Conservation (phyloP, 495 filamentous ascomycete genomes). For the Neurospora sublineolata region DNA sequence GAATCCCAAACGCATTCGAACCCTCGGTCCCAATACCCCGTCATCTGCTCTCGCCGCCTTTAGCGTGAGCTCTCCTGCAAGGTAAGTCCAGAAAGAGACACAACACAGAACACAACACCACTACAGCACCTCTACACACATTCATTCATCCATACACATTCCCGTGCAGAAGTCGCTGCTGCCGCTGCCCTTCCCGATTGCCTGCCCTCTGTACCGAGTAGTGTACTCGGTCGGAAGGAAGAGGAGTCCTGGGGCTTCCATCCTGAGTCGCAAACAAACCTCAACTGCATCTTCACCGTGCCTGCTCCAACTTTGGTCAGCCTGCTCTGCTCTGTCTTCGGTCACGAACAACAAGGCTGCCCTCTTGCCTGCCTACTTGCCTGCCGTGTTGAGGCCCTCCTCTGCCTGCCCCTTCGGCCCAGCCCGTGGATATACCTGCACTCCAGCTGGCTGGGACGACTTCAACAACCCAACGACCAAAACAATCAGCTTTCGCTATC, state of each 20-base stretch:
- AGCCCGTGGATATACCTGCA: not conserved
- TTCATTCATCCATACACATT: not conserved
- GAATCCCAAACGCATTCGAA: not conserved
- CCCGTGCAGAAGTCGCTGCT: not conserved
- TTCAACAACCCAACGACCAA: not conserved
- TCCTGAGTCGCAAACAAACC: not conserved
- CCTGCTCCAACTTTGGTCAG: not conserved
- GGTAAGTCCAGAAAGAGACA: not conserved
- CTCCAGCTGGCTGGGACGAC: not conserved
- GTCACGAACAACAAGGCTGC: not conserved
- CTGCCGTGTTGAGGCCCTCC: not conserved
- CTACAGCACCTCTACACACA: no score
- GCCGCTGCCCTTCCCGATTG: not conserved
- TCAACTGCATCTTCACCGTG: not conserved
- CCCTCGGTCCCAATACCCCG: not conserved
- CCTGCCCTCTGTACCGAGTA: not conserved
- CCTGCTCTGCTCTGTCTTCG: not conserved
- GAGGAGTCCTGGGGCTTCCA: not conserved
- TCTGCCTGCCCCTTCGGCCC: not conserved
- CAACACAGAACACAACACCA: not conserved
- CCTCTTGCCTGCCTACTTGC: not conserved
- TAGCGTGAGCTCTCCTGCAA: not conserved
- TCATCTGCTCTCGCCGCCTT: not conserved
- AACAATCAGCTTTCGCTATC: not conserved
- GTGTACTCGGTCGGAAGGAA: not conserved